Evolutionary conservation across 129 eudicot species (phyloP), one percentile per base, ranked within the genome.

Genomic region (Lonicera japonica): DNA sequence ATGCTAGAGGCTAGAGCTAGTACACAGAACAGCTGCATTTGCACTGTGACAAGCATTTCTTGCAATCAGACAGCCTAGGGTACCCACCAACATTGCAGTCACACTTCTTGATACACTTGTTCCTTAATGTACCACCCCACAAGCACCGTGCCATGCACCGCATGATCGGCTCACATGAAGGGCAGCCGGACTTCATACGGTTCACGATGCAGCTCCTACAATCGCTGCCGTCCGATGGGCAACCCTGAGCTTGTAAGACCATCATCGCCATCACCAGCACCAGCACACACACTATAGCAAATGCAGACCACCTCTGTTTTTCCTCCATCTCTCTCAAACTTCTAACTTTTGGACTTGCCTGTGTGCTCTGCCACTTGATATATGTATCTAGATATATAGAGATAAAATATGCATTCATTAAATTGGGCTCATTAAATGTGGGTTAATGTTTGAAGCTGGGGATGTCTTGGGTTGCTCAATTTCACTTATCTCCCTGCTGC

Each of bases 71-170:
- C 21, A 84, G 73, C 51, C 64, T 73, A 1, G 97, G 95, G 60
- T 83, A 84, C 7, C 77, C 74, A 29, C 66, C 78, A 4, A 39
- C 51, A 38, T 69, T 73, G 68, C 97, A 84, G 45, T 90, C 95
- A 16, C 97, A 90, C 66, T 73, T 84, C 77, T 84, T 84, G 65
- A 75, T 66, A 68, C 97, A 90, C 60, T 75, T 84, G 25, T 66
- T 24, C 63, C 73, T 76, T 0, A 80, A 64, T 0, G 66, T 62
- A 39, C 90, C 85, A 0, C 43, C 78, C 97, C 97, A 90, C 74
- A 90, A 65, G 70, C 97, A 90, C 65, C 54, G 70, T 0, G 94
- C 94, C 97, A 84, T 90, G 82, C 97, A 90, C 54, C 78, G 75
- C 87, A 90, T 83, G 8, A 73, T 84, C 21, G 81, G 76, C 11